A percentile compares a stretch with the other conserved stretches of the same genome.
Conservation (phyloP, 176 grass and related monocot species). For the Hordeum marinum region DNA sequence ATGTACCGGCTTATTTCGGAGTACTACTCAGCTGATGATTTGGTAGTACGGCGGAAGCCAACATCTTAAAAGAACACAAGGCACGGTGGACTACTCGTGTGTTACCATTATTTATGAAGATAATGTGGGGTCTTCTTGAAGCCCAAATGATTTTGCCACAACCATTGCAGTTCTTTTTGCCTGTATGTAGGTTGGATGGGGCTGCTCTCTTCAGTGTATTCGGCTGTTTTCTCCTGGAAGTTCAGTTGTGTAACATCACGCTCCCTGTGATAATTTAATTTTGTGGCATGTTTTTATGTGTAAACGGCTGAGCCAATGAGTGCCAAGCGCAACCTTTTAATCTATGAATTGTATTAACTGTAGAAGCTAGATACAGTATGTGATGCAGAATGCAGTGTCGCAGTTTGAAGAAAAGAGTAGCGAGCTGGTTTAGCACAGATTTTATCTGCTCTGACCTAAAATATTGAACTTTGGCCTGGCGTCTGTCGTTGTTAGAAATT, state of each 20-base stretch:
- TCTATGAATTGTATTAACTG: neutral
- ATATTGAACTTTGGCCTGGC: neutral
- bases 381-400: neutral
- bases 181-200: neutral
- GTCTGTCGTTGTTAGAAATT: neutral
- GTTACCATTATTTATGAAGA: slow-evolving; percentile 7
- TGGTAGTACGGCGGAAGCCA: slow-evolving; percentile 51
- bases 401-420: neutral
- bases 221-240: neutral
- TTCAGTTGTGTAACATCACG: slow-evolving; percentile 8
- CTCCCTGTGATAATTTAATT: neutral
- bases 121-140: neutral
- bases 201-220: slow-evolving; percentile 9
- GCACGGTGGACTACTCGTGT: neutral
- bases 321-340: neutral
- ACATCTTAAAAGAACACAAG: slow-evolving; percentile 40
- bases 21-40: slow-evolving; percentile 96
- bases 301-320: slow-evolving; percentile 11
- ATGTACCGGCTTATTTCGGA: slow-evolving; percentile 93
- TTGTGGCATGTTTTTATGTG: slow-evolving; percentile 5
- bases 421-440: neutral
- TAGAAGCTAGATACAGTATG: neutral
- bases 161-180: neutral
- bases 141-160: neutral
- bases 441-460: slow-evolving; percentile 12